phyloP scores from a whole-genome alignment of 176 grass and related monocot species.

The Leersia perrieri region DNA sequence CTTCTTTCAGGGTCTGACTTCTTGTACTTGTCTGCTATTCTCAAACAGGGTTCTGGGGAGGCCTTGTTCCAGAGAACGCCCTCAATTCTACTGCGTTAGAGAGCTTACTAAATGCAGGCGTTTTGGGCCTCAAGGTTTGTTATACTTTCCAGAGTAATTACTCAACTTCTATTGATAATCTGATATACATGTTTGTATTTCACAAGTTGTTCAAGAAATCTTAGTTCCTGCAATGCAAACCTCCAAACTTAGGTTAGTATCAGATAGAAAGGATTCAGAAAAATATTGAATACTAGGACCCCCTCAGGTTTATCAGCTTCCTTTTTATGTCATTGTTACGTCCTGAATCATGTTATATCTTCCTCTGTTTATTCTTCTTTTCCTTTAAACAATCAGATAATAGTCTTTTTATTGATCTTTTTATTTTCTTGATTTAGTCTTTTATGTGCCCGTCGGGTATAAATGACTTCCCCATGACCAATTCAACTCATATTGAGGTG shows the following conservation, averaged over 20 bases:
- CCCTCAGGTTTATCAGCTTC: neutral
- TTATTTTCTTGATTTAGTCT: slow-evolving; percentile 55
- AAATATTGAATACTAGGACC: neutral
- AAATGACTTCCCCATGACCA: slow-evolving; percentile 98
- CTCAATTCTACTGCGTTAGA: slow-evolving; percentile 69
- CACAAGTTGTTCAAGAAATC: neutral
- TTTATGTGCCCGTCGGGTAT: slow-evolving; percentile 98
- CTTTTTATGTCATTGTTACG: neutral
- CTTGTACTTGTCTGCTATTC: slow-evolving; percentile 1
- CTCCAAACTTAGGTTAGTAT: neutral
- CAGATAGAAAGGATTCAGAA: neutral
- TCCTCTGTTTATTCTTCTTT: neutral
- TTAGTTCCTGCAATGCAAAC: neutral
- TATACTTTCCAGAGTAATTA: neutral
- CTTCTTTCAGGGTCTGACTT: neutral
- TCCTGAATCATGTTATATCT: neutral
- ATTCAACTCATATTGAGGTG: slow-evolving; percentile 94
- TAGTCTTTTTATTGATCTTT: neutral
- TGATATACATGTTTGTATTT: neutral
- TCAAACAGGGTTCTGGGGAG: slow-evolving; percentile 88
- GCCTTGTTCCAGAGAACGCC: slow-evolving; percentile 95
- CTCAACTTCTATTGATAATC: neutral
- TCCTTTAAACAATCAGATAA: neutral
- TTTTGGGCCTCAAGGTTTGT: slow-evolving; percentile 84
- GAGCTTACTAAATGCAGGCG: slow-evolving; percentile 70